Conservation (phyloP, 768 basidiomycete genomes). For the Tylopilus subfusipes region DNA sequence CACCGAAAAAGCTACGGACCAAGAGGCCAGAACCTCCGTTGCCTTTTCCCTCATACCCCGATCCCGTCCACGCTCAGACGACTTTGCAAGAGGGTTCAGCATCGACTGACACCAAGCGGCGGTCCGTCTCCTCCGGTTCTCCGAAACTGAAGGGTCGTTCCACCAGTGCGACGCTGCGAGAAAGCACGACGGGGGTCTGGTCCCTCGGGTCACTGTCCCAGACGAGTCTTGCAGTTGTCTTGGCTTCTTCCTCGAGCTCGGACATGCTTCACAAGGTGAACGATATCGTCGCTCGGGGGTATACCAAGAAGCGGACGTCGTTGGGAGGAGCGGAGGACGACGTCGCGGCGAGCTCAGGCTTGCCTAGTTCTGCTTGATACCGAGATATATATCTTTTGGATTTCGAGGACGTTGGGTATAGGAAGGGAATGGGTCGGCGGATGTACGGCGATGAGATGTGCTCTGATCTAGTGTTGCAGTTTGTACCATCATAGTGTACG, state of each 20-base stretch:
- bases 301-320: constrained; percentile 23
- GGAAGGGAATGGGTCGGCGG: neutral
- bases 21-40: constrained; percentile 12
- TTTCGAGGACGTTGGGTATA: neutral
- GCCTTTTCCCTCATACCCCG: constrained; percentile 25
- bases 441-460: neutral
- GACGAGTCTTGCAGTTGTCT: constrained; percentile 19
- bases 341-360: neutral
- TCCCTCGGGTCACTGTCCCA: constrained; percentile 22
- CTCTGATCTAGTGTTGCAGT: neutral
- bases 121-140: constrained; percentile 6
- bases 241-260: constrained; percentile 22
- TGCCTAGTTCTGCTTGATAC: neutral
- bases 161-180: neutral
- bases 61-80: neutral
- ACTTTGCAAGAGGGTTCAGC: neutral
- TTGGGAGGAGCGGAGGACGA: neutral
- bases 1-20: constrained; percentile 3
- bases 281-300: constrained; percentile 36
- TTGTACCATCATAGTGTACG: neutral
- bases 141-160: constrained; percentile 7
- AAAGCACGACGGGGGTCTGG: constrained; percentile 5
- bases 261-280: constrained; percentile 34
- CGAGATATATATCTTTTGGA: neutral
- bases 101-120: neutral